Percentiles rank a stretch among this genome's conserved stretches.
Conservation (phyloP, 2,329 filamentous ascomycete species). For the Alternaria sp. region DNA sequence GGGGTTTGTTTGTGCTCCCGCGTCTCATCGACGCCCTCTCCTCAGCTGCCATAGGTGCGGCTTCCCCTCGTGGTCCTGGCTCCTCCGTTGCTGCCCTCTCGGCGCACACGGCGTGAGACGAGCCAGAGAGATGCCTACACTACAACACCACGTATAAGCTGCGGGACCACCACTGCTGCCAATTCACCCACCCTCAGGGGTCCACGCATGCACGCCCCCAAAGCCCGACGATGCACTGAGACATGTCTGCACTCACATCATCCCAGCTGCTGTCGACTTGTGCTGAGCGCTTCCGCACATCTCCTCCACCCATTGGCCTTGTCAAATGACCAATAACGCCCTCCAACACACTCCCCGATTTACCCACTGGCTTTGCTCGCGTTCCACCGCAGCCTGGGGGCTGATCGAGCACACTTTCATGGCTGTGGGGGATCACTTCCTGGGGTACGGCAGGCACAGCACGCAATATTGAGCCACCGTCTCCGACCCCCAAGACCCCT, state of each 20-base stretch:
- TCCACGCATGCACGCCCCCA: not conserved
- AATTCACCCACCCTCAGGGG: slow-evolving; percentile 3
- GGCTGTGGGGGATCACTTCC: slow-evolving; percentile 30
- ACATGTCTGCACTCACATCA: not conserved
- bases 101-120: slow-evolving; percentile 18
- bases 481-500: slow-evolving; percentile 7
- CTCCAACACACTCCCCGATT: slow-evolving; percentile 17
- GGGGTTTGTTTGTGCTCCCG: slow-evolving; percentile 18
- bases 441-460: slow-evolving; percentile 32
- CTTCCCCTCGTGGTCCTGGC: slow-evolving; percentile 2
- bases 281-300: slow-evolving; percentile 21
- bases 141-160: slow-evolving; percentile 1
- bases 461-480: slow-evolving; percentile 25
- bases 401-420: slow-evolving; percentile 18
- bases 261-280: slow-evolving; percentile 6
- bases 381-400: slow-evolving; percentile 32
- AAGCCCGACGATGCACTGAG: not conserved
- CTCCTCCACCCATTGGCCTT: slow-evolving; percentile 17
- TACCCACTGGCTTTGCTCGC: slow-evolving; percentile 26
- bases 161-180: slow-evolving; percentile 1
- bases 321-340: slow-evolving; percentile 28
- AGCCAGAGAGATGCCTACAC: slow-evolving; percentile 1
- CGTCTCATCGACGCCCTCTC: slow-evolving; percentile 4
- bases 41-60: slow-evolving; percentile 8
- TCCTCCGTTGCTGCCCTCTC: slow-evolving; percentile 12